Base-by-base conservation (phyloP, 257 asterid genomes). In the Fraxinus anomala region DNA sequence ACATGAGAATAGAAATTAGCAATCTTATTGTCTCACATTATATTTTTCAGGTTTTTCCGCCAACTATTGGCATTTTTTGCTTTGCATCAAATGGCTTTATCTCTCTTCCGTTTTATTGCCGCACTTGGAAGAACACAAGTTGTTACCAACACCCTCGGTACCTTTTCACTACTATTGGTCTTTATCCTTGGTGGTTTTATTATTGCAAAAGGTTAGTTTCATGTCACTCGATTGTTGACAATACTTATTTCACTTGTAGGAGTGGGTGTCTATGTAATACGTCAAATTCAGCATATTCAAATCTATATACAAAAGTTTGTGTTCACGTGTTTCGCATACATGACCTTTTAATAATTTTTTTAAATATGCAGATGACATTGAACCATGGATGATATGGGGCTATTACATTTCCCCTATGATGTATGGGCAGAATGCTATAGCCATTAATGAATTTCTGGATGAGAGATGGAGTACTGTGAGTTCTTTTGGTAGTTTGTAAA, bases 111-210 rank as follows among this genome's bases (percentile, higher is more conserved):
- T 65, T 88, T 91, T 73, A 85, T 92, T 59, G 97, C 90, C 12
- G 94, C 92, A 39, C 86, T 95, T 69, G 99, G 97, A 80, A 86
- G 99, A 85, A 86, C 93, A 23, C 92, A 83, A 86, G 96, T 92
- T 72, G 95, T 92, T 76, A 93, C 97, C 66, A 87, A 4, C 91
- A 89, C 97, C 47, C 83, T 89, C 42, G 97, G 93, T 19, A 90
- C 97, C 74, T 95, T 95, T 86, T 71, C 91, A n/a, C 79, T 95
- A 84, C 92, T 94, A 13, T 14, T 94, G 82, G 94, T 92, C 68
- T 94, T 94, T 78, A 93, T 94, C 54, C 96, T 92, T 74, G 99
- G 98, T 79, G 99, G 99, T 78, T 92, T 91, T 76, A 90, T 95
- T 76, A 83, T 95, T 67, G 88, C 98, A 14, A 92, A 88, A 92